Percentiles rank a stretch among this genome's conserved stretches.
Conservation (phyloP, 805 yeast species). For the Candida fluviatilis region DNA sequence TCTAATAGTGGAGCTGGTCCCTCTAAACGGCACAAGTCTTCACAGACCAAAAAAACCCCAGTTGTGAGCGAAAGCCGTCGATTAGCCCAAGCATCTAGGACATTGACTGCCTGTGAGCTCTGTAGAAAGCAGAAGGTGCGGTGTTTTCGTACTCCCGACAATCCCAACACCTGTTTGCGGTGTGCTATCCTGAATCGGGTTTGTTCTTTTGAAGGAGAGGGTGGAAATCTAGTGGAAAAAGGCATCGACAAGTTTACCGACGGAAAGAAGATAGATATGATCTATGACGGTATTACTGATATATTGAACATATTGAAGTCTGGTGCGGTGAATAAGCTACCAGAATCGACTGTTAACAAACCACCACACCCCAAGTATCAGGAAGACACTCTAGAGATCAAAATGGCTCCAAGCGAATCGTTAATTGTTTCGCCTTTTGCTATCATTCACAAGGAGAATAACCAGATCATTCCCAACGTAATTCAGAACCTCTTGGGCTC, state of each 20-base stretch:
- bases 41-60: background rate
- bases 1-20: background rate
- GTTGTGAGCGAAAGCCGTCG: constrained; percentile 11
- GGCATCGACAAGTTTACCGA: background rate
- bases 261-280: constrained; percentile 23
- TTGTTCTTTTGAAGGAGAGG: constrained; percentile 46
- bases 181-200: constrained; percentile 49
- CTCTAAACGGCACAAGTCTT: background rate
- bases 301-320: constrained; percentile 23
- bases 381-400: background rate
- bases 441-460: constrained; percentile 31
- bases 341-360: background rate
- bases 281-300: constrained; percentile 33
- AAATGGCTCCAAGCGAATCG: constrained; percentile 27
- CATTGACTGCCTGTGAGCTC: constrained; percentile 49
- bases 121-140: constrained; percentile 59
- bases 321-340: background rate
- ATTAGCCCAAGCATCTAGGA: constrained; percentile 34
- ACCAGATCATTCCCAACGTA: constrained; percentile 3
- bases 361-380: background rate
- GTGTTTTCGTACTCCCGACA: constrained; percentile 52
- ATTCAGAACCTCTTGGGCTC: background rate
- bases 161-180: constrained; percentile 48
- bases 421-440: constrained; percentile 42
- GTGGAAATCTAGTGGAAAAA: background rate